phyloP scores from a whole-genome alignment of 2,329 filamentous ascomycete genomes.

The Xylariales sp. region DNA sequence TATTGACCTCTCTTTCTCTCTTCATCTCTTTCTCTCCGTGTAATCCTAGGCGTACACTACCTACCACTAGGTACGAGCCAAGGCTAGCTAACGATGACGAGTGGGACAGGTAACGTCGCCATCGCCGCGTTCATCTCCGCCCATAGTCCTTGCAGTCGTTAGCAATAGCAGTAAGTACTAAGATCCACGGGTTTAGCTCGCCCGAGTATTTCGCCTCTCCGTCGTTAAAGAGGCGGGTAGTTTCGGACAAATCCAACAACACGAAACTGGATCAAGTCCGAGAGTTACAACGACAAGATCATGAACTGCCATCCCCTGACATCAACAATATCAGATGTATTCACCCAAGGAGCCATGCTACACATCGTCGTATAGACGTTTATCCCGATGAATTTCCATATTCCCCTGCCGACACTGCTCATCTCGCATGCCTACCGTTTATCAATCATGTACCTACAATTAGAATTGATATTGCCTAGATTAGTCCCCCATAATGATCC shows the following conservation, averaged over 20 bases:
- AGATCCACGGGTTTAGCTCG: slow-evolving; percentile 4
- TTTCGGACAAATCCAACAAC: slow-evolving; percentile 1
- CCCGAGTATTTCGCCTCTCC: not conserved
- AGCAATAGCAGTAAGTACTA: slow-evolving; percentile 15
- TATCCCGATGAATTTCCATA: not conserved
- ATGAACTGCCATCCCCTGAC: slow-evolving; percentile 4
- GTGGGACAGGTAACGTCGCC: slow-evolving; percentile 17
- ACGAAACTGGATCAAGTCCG: slow-evolving; percentile 1
- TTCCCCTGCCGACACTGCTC: slow-evolving; percentile 7
- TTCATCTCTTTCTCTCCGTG: slow-evolving; percentile 1
- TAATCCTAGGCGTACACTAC: slow-evolving; percentile 7
- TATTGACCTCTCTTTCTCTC: not conserved
- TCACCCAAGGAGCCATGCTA: slow-evolving; percentile 8
- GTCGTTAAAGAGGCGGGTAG: slow-evolving; percentile 10
- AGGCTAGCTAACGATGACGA: slow-evolving; percentile 10
- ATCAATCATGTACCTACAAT: not conserved
- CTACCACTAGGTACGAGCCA: slow-evolving; percentile 10
- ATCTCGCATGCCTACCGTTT: not conserved
- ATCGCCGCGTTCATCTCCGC: slow-evolving; percentile 14
- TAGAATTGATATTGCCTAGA: not conserved
- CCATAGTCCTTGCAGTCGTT: slow-evolving; percentile 14
- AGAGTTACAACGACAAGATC: slow-evolving; percentile 22
- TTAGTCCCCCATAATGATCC: not conserved
- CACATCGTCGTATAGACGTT: not conserved
- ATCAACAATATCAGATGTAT: not conserved